These are phyloP conservation scores for Ustilago trichophora DNA, from an alignment of 1,284 basidiomycete species.

Conservation along the genomic window DNA sequence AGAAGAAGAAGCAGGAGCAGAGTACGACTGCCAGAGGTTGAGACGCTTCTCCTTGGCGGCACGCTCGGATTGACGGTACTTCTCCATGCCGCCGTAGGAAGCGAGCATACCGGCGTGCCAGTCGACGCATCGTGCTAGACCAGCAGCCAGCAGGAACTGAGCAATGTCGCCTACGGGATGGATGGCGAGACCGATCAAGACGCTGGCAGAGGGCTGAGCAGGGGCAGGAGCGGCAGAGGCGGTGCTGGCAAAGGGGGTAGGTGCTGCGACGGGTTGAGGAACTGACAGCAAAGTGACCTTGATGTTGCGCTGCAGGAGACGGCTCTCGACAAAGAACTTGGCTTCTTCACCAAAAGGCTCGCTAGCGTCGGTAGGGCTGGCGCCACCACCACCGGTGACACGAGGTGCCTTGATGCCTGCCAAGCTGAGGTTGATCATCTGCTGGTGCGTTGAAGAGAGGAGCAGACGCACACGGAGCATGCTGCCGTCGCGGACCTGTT, in stretches of 20 bases:
- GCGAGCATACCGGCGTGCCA: conserved; percentile 95
- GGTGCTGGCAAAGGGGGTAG: conserved; percentile 75
- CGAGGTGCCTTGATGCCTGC: conserved; percentile 61
- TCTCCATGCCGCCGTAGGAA: conserved; percentile 70
- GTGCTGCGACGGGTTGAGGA: conserved; percentile 72
- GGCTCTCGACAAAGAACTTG: conserved; percentile 91
- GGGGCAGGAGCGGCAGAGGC: conserved; percentile 71
- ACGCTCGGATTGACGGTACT: conserved; percentile 84
- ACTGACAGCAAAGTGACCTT: conserved; percentile 87
- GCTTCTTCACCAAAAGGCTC: conserved; percentile 72
- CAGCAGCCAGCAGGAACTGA: conserved; percentile 82
- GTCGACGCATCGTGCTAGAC: conserved; percentile 90
- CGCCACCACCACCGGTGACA: conserved; percentile 54
- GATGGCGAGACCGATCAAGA: conserved; percentile 86
- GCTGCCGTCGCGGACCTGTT: conserved; percentile 91
- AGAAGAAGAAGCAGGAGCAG: conserved; percentile 47
- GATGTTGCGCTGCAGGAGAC: conserved; percentile 87
- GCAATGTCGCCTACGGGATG: conserved; percentile 96
- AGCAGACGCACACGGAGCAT: conserved; percentile 87
- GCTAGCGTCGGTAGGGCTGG: conserved; percentile 44
- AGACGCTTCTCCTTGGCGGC: conserved; percentile 82
- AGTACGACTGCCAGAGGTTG: conserved; percentile 78
- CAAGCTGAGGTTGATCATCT: conserved; percentile 75
- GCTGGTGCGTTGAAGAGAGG: conserved; percentile 86
- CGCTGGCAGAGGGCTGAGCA: conserved; percentile 71